Evolutionary conservation across 108 stramenopile genomes (phyloP), one percentile per base, ranked within the genome.

Genomic region (Stephanodiscus triporus): DNA sequence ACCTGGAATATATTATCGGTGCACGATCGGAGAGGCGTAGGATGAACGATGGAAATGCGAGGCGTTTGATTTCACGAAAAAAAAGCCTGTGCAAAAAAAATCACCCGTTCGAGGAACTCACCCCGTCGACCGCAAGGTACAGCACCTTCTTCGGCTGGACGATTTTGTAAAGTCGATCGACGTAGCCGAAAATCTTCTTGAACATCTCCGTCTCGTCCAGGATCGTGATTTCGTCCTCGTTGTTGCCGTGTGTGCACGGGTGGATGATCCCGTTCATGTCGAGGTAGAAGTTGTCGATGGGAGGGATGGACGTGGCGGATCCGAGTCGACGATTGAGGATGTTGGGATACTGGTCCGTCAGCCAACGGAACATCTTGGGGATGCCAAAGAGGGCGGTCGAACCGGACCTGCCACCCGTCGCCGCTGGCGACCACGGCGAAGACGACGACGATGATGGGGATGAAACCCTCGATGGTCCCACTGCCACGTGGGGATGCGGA

Each of bases 251-350:
- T 0, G 97, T 97, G 85, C 97, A 98, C 9, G 97, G 97, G 75
- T 99, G 99, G 74, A 99, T 99, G 76, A 99, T 97, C 34, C 99
- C 99, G 70, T 99, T 99, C 99, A 99, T 99, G 72, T 99, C 99
- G 57, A 99, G 82, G 82, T 99, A 99, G 56, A 99, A 96, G 82
- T 97, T 97, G 81, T 96, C 95, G 8, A 96, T 88, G 30, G 78
- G 78, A 32, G 78, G 71, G 47, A 79, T 73, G 72, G 62, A 67
- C 37, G 48, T 20, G 6, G 48, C 57, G 50, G 66, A 72, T 59
- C 75, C 75, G 26, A 99, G 85, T 30, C 95, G 89, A 61, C 93
- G 86, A 81, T 97, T 99, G 74, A 99, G 89, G 45, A 94, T 89
- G 78, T 93, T 86, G 60, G 98, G 98, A 85, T 99, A 99, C 72